phyloP scores from a whole-genome alignment of 306 rosid species.

The Cicer cuneatum region DNA sequence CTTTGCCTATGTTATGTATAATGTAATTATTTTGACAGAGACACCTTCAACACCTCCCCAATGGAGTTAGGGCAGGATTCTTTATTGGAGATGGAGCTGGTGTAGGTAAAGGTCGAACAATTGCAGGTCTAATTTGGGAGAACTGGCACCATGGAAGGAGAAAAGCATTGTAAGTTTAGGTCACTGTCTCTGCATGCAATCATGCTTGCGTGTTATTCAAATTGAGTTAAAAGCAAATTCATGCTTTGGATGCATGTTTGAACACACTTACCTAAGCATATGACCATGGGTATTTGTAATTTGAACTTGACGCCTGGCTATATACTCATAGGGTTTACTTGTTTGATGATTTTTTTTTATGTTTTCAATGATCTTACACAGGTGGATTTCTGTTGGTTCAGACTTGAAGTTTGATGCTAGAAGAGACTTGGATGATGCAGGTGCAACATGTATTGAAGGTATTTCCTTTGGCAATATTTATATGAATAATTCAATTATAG shows the following conservation, averaged over 20 bases:
- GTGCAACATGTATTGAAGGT: conserved; percentile 82
- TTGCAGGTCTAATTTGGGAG: conserved; percentile 97
- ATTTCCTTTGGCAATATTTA: conserved; percentile 39
- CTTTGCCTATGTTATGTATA: conserved; percentile 42
- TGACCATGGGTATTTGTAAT: conserved; percentile 18
- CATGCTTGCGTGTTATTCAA: conserved; percentile 25
- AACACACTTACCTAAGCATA: background rate
- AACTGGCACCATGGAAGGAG: conserved; percentile 87
- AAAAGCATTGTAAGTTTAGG: conserved; percentile 83
- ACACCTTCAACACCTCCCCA: conserved; percentile 84
- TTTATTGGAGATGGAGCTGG: conserved; percentile 99
- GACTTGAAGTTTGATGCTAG: conserved; percentile 98
- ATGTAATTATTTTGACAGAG: conserved; percentile 74
- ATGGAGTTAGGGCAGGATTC: conserved; percentile 83
- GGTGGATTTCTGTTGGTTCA: conserved; percentile 99
- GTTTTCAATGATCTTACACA: conserved; percentile 56
- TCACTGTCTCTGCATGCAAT: conserved; percentile 37
- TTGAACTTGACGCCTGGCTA: conserved; percentile 14
- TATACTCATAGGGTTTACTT: conserved; percentile 37
- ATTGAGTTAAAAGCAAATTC: conserved; percentile 23
- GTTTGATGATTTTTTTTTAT: conserved; percentile 50
- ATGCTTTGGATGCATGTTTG: conserved; percentile 27
- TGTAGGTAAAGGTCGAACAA: conserved; percentile 98
- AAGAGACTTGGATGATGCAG: conserved; percentile 96
- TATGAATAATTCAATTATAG: too few species aligned